phyloP scores from a whole-genome alignment of 1,284 basidiomycete genomes.

The Cystobasidium slooffiae region DNA sequence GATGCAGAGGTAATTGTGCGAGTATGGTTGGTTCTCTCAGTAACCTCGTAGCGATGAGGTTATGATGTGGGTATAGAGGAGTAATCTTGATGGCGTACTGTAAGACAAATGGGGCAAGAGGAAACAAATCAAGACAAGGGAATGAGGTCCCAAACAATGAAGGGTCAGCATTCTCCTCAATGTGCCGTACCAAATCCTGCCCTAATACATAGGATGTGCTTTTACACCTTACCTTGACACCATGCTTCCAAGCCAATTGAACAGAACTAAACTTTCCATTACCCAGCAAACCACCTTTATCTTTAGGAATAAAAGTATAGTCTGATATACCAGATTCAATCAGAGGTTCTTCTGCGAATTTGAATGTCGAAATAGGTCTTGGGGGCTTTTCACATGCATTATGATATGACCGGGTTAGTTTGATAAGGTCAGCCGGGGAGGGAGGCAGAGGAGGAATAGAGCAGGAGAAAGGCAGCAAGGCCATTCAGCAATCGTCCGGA shows the following conservation, averaged over 20 bases:
- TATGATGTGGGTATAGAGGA: conserved; percentile 64
- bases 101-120: not conserved
- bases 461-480: not conserved
- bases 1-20: conserved; percentile 63
- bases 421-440: conserved; percentile 4
- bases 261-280: conserved; percentile 61
- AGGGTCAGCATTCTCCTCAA: no score
- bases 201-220: no score
- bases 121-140: not conserved
- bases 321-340: conserved; percentile 43
- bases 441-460: not conserved
- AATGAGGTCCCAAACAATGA: no score
- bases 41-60: conserved; percentile 63
- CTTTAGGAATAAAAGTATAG: conserved; percentile 44
- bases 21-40: conserved; percentile 64
- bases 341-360: conserved; percentile 35
- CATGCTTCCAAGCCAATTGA: conserved; percentile 57
- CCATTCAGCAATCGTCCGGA: no score
- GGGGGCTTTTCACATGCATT: conserved; percentile 11
- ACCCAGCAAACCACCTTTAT: conserved; percentile 54
- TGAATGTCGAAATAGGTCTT: conserved; percentile 12
- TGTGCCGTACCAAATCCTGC: no score
- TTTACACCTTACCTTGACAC: conserved; percentile 52
- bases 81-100: conserved; percentile 65
- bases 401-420: no score